These are phyloP conservation scores for Ulmus americana DNA, from an alignment of 331 rosid genomes.

Conservation along the genomic window DNA sequence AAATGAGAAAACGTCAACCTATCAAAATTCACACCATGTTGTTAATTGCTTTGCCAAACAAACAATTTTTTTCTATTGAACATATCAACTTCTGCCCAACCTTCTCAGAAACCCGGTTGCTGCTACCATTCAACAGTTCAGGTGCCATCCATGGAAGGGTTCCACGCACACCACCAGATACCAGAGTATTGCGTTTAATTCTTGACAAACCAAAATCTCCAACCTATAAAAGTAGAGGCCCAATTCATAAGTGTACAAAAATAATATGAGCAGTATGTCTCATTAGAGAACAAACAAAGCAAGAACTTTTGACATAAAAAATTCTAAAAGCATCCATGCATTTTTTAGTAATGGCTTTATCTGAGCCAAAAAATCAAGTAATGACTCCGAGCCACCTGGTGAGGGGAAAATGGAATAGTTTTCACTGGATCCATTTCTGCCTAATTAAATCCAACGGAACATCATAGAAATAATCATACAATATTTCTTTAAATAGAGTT, in stretches of 20 bases:
- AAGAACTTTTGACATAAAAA: neutral
- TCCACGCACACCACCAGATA: constrained; percentile 91
- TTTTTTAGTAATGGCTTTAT: too few species aligned
- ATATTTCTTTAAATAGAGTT: neutral
- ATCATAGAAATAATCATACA: neutral
- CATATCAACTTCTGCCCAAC: constrained; percentile 22
- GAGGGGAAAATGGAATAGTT: constrained; percentile 5
- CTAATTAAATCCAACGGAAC: neutral
- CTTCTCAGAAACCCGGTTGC: constrained; percentile 83
- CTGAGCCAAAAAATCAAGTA: neutral
- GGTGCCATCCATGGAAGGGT: constrained; percentile 99
- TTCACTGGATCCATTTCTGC: constrained; percentile 5
- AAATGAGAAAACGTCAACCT: constrained; percentile 76
- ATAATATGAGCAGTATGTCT: too few species aligned
- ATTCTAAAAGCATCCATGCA: constrained; percentile 1
- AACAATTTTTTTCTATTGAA: neutral
- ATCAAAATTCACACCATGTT: constrained; percentile 29
- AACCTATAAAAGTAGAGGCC: constrained; percentile 47
- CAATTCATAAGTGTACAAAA: neutral
- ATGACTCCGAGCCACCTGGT: neutral
- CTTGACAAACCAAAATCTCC: constrained; percentile 89
- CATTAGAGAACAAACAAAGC: too few species aligned
- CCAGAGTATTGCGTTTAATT: constrained; percentile 80
- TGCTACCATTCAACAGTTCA: constrained; percentile 73
- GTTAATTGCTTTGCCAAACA: constrained; percentile 19